A percentile compares a stretch with the other conserved stretches of the same genome.
Evolutionary conservation across 306 rosid species (phyloP).

Genomic region (Gastrolobium villosum): DNA sequence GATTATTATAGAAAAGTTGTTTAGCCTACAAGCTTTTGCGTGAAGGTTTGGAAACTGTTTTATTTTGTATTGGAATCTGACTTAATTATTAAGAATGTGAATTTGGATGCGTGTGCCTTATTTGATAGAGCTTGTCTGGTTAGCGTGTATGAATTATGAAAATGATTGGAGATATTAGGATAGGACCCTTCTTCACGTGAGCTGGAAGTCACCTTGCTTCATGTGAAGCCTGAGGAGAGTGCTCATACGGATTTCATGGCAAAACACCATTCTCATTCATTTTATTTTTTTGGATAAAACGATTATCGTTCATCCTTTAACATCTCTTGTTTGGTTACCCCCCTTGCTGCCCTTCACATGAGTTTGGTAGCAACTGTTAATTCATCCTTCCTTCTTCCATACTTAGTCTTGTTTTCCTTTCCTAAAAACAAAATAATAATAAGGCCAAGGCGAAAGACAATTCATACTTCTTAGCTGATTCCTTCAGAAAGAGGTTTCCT

Average conservation of each 20-base stretch:
- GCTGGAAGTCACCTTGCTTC: slow-evolving; percentile 7
- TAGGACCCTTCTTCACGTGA: neutral
- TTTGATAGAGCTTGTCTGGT: neutral
- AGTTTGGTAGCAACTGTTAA: neutral
- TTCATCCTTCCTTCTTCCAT: no score
- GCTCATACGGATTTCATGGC: neutral
- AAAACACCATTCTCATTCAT: no score
- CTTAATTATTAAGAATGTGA: slow-evolving; percentile 15
- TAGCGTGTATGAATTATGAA: neutral
- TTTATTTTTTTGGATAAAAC: no score
- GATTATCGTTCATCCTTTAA: neutral
- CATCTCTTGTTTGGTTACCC: neutral
- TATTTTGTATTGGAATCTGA: neutral
- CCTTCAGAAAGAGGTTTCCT: no score
- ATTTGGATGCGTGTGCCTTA: neutral
- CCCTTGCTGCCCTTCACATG: neutral
- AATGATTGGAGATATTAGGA: neutral
- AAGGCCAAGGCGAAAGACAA: neutral
- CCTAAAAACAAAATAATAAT: neutral
- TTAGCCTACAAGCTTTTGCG: neutral
- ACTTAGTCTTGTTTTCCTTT: neutral
- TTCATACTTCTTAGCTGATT: neutral
- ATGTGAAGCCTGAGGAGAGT: neutral
- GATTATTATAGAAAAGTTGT: neutral
- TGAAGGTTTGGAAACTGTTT: neutral